Evolutionary conservation across 1,284 basidiomycete species (phyloP), one percentile per base, ranked within the genome.

Genomic region (Pseudozyma thailandica): DNA sequence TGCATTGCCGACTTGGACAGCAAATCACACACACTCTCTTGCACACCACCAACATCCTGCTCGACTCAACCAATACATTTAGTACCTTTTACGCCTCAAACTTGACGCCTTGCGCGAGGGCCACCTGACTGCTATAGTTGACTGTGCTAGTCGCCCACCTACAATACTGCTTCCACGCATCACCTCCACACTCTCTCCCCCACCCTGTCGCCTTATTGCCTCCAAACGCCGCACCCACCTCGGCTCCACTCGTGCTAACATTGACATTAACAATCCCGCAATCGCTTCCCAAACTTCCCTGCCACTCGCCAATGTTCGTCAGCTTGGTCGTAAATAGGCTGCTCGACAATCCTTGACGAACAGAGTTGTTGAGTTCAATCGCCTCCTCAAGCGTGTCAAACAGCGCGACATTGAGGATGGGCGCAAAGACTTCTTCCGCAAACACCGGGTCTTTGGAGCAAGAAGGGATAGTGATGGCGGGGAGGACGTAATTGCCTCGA

Each of bases 181-280:
- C 94, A 44, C 94, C 94, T 31, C 94, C 94, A 15, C 92, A 93
- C 85, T 97, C 94, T 55, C 94, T 88, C n/a, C 94, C 94, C 93
- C 92, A 93, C 60, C 86, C 86, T 2, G 85, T 85, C 35, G 58
- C 90, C 88, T 94, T 94, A 86, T 95, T 95, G 41, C 94, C 94
- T 50, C 93, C 93, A 79, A 96, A 96, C 0, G 91, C 92, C 8
- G 90, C 90, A 49, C 90, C 90, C 64, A 97, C 96, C 85, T 98
- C 94, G 16, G 94, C 94, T 21, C 94, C 94, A 77, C 90, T 92
- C 0, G 93, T 95, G 43, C 92, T 92, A 50, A 93, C 92, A 81
- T 75, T 78, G 33, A 78, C 75, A 54, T 78, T 78, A 35, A 78
- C 75, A 48, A 78, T 78, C 3, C 75, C 75, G 27, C 73, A 75